Percentiles rank a stretch among this genome's conserved stretches.
Evolutionary conservation across 2,329 filamentous ascomycete species (phyloP).

Genomic region (Talaromyces sp.): DNA sequence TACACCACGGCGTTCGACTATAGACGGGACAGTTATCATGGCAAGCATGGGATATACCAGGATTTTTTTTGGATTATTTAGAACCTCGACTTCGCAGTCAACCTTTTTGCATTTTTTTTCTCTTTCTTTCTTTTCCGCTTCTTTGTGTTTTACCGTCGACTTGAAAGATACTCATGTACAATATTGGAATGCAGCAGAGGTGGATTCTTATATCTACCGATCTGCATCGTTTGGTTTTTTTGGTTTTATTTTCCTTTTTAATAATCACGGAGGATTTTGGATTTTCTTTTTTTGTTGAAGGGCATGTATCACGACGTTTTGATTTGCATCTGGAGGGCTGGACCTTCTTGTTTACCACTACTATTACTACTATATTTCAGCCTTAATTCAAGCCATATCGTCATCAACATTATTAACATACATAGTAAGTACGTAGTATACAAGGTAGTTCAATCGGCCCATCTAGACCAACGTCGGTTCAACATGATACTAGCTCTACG

Average conservation of each 20-base stretch:
- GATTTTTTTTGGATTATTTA: constrained; percentile 15
- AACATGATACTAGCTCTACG: too few relatives aligned
- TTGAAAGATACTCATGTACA: constrained; percentile 16
- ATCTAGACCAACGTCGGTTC: not conserved
- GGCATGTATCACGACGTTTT: constrained; percentile 9
- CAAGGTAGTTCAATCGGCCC: not conserved
- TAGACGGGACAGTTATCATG: constrained; percentile 27
- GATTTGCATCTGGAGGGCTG: constrained; percentile 3
- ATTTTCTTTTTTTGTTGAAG: constrained; percentile 3
- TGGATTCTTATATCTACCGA: not conserved
- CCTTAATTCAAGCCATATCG: not conserved
- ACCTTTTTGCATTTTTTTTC: constrained; percentile 9
- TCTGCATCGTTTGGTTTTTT: not conserved
- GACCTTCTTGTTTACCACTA: not conserved
- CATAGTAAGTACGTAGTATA: not conserved
- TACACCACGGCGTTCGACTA: constrained; percentile 28
- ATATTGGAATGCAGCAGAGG: constrained; percentile 11
- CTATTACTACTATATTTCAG: not conserved
- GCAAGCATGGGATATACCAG: constrained; percentile 2
- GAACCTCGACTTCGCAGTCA: constrained; percentile 34
- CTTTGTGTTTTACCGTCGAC: constrained; percentile 12
- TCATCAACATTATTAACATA: not conserved
- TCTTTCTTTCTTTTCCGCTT: constrained; percentile 11
- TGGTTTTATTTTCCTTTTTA: constrained; percentile 2
- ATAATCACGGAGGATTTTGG: constrained; percentile 10